These are phyloP conservation scores for Corrigiola litoralis DNA, from an alignment of 179 eudicot species.

Conservation along the genomic window DNA sequence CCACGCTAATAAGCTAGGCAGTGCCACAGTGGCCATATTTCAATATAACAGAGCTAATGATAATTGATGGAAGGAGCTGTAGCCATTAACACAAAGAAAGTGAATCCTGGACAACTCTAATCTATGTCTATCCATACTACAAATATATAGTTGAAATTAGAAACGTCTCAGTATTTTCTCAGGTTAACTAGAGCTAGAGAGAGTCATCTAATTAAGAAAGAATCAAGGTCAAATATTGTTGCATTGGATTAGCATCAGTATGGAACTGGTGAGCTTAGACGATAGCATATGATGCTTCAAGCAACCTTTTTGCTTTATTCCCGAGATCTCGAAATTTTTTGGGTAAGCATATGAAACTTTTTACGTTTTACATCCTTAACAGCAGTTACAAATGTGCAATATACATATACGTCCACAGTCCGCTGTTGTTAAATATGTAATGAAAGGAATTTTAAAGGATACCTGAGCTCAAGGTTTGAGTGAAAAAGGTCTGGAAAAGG, in stretches of 20 bases:
- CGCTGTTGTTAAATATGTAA: not conserved
- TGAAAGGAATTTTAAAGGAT: not conserved
- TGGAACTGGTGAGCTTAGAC: not conserved
- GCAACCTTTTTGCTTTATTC: not conserved
- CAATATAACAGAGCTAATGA: too few relatives aligned
- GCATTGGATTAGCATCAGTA: not conserved
- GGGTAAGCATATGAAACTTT: not conserved
- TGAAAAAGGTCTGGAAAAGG: constrained; percentile 46
- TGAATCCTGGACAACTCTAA: too few relatives aligned
- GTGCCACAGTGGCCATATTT: too few relatives aligned
- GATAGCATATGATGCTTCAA: not conserved
- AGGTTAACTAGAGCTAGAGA: too few relatives aligned
- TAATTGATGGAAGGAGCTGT: too few relatives aligned
- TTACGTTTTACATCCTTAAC: not conserved
- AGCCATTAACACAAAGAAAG: too few relatives aligned
- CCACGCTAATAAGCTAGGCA: too few relatives aligned
- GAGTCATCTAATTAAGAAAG: too few relatives aligned
- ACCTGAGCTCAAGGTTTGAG: constrained; percentile 46
- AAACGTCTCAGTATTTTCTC: too few relatives aligned
- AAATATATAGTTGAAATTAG: too few relatives aligned
- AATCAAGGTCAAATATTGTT: too few relatives aligned
- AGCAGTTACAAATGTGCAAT: not conserved
- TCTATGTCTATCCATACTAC: too few relatives aligned
- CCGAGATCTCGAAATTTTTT: not conserved
- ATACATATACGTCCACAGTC: not conserved